These are phyloP conservation scores for Gossypium rotundifolium DNA, from an alignment of 345 rosid genomes.

Conservation along the genomic window DNA sequence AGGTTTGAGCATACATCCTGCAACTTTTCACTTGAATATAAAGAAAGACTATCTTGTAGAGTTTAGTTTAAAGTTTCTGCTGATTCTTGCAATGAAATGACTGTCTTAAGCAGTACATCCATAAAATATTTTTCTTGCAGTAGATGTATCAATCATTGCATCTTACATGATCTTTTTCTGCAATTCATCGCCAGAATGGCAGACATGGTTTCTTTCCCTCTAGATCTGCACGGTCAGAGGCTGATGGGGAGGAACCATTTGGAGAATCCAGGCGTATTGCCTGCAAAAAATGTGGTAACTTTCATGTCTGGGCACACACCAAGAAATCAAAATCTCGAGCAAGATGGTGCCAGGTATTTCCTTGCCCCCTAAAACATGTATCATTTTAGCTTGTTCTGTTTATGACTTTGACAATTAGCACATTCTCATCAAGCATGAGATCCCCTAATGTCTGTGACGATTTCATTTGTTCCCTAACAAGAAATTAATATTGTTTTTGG, in stretches of 20 bases:
- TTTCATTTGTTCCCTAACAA: neutral
- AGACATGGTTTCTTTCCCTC: slow-evolving; percentile 56
- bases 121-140: neutral
- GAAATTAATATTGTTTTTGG: neutral
- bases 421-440: slow-evolving; percentile 6
- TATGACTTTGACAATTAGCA: neutral
- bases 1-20: slow-evolving; percentile 38
- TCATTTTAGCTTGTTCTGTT: neutral
- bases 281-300: slow-evolving; percentile 72
- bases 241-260: slow-evolving; percentile 48
- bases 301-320: slow-evolving; percentile 76
- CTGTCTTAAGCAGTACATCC: neutral
- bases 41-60: neutral
- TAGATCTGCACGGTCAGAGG: slow-evolving; percentile 54
- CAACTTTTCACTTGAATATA: neutral
- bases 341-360: slow-evolving; percentile 97
- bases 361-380: slow-evolving; percentile 1
- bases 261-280: slow-evolving; percentile 84
- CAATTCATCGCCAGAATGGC: slow-evolving; percentile 39
- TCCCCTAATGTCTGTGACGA: slow-evolving; percentile 4
- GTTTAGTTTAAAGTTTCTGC: neutral
- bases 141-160: neutral
- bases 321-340: slow-evolving; percentile 79
- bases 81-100: neutral
- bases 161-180: slow-evolving; percentile 19